Evolutionary conservation across 176 grass and related monocot species (phyloP).

Genomic region (Musa troglodytarum): DNA sequence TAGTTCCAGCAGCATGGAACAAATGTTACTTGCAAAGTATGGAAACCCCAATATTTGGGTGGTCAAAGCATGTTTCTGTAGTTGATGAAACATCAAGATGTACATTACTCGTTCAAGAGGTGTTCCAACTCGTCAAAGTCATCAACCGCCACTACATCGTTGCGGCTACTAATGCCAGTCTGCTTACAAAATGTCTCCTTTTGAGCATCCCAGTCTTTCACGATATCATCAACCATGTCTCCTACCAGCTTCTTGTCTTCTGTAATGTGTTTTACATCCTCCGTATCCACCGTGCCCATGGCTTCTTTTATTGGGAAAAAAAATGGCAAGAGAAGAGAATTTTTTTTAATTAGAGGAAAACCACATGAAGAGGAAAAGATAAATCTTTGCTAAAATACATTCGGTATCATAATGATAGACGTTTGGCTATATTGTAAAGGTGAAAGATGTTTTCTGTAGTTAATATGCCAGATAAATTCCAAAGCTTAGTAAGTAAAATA

Average conservation of each 20-base stretch:
- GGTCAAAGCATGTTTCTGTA: background rate
- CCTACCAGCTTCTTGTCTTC: slow-evolving; percentile 39
- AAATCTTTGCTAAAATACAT: background rate
- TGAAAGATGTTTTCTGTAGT: too few relatives aligned
- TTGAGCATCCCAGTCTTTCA: slow-evolving; percentile 60
- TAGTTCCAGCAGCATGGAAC: slow-evolving; percentile 8
- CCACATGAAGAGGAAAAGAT: background rate
- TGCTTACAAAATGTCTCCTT: slow-evolving; percentile 61
- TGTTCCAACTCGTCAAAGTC: slow-evolving; percentile 47
- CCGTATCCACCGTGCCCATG: slow-evolving; percentile 21
- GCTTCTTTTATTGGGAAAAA: slow-evolving; percentile 33
- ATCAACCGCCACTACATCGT: slow-evolving; percentile 14
- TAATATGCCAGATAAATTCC: too few relatives aligned
- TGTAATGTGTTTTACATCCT: slow-evolving; percentile 45
- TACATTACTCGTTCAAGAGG: slow-evolving; percentile 29
- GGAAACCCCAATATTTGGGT: background rate
- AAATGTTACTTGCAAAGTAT: background rate
- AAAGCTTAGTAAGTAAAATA: too few relatives aligned
- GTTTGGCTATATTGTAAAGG: background rate
- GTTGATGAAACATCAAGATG: background rate
- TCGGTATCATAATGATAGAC: background rate
- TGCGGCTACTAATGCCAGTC: slow-evolving; percentile 37
- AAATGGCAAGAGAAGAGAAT: background rate
- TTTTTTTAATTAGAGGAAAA: background rate
- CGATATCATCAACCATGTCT: slow-evolving; percentile 44